Evolutionary conservation across 139 green algal species (phyloP).

Genomic region (Yamagishiella unicocca): DNA sequence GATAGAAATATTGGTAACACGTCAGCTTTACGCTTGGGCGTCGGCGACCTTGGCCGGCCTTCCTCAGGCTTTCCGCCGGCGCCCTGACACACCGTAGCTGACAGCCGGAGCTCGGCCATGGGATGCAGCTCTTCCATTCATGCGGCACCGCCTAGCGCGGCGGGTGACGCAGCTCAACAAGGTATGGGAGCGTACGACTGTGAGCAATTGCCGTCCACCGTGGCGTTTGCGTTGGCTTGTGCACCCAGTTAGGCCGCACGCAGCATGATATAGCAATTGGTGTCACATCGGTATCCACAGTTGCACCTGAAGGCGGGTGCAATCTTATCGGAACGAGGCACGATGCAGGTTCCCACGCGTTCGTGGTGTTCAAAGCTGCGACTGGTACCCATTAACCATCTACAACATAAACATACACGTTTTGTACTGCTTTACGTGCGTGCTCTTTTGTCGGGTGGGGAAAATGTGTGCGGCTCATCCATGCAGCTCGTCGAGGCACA

Average conservation of each 20-base stretch:
- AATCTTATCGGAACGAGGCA: no score
- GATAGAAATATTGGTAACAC: background rate
- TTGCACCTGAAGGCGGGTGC: no score
- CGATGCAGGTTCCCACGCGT: no score
- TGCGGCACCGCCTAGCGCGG: background rate
- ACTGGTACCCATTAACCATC: no score
- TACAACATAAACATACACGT: no score
- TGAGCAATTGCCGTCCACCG: background rate
- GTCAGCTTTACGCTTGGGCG: background rate
- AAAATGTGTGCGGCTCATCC: no score
- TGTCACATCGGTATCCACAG: background rate
- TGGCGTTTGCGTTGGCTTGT: background rate
- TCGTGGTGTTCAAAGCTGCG: no score
- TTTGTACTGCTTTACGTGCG: no score
- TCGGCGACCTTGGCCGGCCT: background rate
- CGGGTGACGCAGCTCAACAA: background rate
- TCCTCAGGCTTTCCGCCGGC: background rate
- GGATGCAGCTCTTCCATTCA: conserved; percentile 31
- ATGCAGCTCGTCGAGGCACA: no score
- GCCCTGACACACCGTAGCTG: background rate
- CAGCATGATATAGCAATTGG: background rate
- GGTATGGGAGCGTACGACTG: background rate
- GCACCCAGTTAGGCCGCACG: background rate
- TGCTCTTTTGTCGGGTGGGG: no score
- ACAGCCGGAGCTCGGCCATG: background rate